Percentiles rank a stretch among this genome's conserved stretches.
These are phyloP conservation scores for Caryopteris hybrid DNA, from an alignment of 305 asterid species.

Conservation along the genomic window DNA sequence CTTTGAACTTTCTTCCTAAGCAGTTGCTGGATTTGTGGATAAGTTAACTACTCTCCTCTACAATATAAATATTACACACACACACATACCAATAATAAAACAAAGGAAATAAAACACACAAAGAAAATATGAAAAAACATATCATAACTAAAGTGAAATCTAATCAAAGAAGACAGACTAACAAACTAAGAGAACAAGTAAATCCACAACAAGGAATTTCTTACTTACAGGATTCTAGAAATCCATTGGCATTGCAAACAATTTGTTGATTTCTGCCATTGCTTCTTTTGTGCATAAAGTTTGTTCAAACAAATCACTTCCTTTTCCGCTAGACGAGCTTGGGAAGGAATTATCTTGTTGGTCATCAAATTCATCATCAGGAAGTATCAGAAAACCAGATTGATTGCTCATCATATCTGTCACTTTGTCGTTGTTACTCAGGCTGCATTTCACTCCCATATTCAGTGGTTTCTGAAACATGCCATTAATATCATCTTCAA, in stretches of 20 bases:
- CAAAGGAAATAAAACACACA: background rate
- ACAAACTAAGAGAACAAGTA: constrained; percentile 8
- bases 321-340: constrained; percentile 31
- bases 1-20: background rate
- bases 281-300: constrained; percentile 87
- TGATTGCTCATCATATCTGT: constrained; percentile 17
- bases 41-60: background rate
- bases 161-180: background rate
- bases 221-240: constrained; percentile 48
- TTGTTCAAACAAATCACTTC: constrained; percentile 66
- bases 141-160: background rate
- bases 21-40: constrained; percentile 9
- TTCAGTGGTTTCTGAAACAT: constrained; percentile 18
- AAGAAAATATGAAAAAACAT: background rate
- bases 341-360: constrained; percentile 37
- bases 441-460: constrained; percentile 7
- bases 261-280: constrained; percentile 78
- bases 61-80: background rate
- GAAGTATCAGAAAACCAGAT: constrained; percentile 58
- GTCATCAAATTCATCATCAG: constrained; percentile 54
- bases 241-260: constrained; percentile 86
- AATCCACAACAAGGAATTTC: background rate
- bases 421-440: constrained; percentile 10
- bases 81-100: background rate
- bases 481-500: constrained; percentile 14